Conservation (phyloP, 495 filamentous ascomycete genomes). For the Xanthoparmelia taractica region DNA sequence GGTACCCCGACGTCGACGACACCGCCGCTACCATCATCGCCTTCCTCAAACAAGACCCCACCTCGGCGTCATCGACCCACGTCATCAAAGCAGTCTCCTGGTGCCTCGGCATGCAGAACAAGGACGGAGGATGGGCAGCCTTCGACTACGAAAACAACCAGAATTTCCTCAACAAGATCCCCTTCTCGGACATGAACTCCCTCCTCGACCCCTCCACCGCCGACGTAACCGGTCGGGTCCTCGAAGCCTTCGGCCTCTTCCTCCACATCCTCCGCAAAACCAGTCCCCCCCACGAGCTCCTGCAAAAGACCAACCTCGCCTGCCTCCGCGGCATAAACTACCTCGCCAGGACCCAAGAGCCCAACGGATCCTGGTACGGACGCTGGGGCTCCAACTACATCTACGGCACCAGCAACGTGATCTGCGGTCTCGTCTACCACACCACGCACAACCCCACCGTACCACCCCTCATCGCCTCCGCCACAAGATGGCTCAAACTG, state of each 20-base stretch:
- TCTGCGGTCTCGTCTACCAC: constrained; percentile 27
- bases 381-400: constrained; percentile 37
- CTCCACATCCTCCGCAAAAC: neutral
- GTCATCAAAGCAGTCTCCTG: constrained; percentile 28
- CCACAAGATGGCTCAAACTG: constrained; percentile 26
- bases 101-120: constrained; percentile 42
- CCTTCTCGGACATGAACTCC: constrained; percentile 40
- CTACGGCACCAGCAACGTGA: constrained; percentile 34
- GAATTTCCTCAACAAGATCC: constrained; percentile 36
- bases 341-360: constrained; percentile 27
- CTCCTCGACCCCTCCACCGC: constrained; percentile 34
- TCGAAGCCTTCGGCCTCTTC: constrained; percentile 36
- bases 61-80: constrained; percentile 6
- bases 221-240: constrained; percentile 33
- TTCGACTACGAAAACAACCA: constrained; percentile 38
- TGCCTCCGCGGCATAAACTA: constrained; percentile 23
- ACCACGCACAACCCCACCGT: constrained; percentile 3
- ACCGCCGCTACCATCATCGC: constrained; percentile 35
- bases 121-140: constrained; percentile 39
- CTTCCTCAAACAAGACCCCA: constrained; percentile 28
- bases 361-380: constrained; percentile 31
- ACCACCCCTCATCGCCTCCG: constrained; percentile 17
- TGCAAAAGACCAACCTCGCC: neutral
- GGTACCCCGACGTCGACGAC: constrained; percentile 41
- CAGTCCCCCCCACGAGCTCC: neutral